Conservation (phyloP, 2,329 filamentous ascomycete genomes). For the Pseudocercospora macadamiae region DNA sequence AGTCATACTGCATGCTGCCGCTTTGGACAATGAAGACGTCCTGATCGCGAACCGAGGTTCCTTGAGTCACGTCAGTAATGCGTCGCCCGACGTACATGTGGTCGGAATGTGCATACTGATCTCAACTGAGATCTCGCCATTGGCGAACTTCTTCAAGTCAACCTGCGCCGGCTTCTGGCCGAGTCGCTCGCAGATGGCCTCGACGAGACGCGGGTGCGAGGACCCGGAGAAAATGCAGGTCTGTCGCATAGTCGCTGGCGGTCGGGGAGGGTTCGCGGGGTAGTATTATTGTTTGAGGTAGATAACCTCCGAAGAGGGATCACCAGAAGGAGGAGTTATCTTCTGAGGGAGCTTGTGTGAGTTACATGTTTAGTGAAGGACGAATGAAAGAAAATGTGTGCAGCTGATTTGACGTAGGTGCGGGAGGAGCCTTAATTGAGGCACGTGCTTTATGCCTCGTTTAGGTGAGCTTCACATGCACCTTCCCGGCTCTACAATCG, state of each 20-base stretch:
- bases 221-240: constrained; percentile 70
- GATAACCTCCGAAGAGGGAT: constrained; percentile 31
- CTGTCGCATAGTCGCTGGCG: constrained; percentile 58
- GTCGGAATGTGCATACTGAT: constrained; percentile 56
- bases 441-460: too few relatives aligned
- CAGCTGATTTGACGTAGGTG: too few relatives aligned
- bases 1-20: constrained; percentile 72
- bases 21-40: constrained; percentile 99
- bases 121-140: constrained; percentile 71
- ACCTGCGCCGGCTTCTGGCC: constrained; percentile 63
- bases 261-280: not conserved
- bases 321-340: constrained; percentile 14
- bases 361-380: constrained; percentile 18
- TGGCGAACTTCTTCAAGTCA: constrained; percentile 67
- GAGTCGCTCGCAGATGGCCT: constrained; percentile 67
- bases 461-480: too few relatives aligned
- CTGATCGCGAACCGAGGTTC: constrained; percentile 82
- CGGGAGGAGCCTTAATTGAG: too few relatives aligned
- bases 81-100: constrained; percentile 24
- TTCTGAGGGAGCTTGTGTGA: constrained; percentile 8
- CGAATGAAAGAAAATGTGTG: too few relatives aligned
- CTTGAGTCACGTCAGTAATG: constrained; percentile 38
- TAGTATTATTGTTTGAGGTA: constrained; percentile 11
- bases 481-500: too few relatives aligned
- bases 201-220: constrained; percentile 65